Conservation (phyloP, 2,329 filamentous ascomycete genomes). For the Aspergillus piperis region DNA sequence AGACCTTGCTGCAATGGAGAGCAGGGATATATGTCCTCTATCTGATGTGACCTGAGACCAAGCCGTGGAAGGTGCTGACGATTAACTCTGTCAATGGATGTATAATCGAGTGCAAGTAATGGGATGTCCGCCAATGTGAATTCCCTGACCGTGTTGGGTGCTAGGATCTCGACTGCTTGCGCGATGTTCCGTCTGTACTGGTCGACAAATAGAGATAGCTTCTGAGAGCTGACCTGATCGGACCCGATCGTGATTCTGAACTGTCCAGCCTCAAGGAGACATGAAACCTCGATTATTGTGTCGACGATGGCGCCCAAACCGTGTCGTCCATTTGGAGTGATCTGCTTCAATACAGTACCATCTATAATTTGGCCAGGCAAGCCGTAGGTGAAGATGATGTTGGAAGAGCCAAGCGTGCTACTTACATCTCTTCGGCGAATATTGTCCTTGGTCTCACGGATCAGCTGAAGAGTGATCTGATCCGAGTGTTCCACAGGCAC, state of each 20-base stretch:
- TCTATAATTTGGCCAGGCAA: background rate
- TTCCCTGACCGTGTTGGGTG: background rate
- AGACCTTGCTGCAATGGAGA: slow-evolving; percentile 30
- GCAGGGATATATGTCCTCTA: slow-evolving; percentile 27
- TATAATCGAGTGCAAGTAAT: background rate
- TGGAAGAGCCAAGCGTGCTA: background rate
- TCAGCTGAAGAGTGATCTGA: background rate
- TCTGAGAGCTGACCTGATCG: background rate
- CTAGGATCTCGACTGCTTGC: background rate
- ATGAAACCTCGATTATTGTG: background rate
- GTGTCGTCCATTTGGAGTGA: background rate
- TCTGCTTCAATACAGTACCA: background rate
- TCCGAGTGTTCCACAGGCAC: background rate
- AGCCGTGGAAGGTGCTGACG: background rate
- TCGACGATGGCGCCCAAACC: background rate
- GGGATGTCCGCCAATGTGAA: background rate
- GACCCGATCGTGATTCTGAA: background rate
- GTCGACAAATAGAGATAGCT: background rate
- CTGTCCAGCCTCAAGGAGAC: background rate
- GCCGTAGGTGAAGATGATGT: background rate
- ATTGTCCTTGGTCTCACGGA: background rate
- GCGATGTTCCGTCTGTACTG: background rate
- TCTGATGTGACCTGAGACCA: slow-evolving; percentile 4
- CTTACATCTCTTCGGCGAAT: background rate
- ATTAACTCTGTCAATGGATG: background rate